Conservation (phyloP, 2,329 filamentous ascomycete genomes). For the Stagonosporopsis tanaceti region DNA sequence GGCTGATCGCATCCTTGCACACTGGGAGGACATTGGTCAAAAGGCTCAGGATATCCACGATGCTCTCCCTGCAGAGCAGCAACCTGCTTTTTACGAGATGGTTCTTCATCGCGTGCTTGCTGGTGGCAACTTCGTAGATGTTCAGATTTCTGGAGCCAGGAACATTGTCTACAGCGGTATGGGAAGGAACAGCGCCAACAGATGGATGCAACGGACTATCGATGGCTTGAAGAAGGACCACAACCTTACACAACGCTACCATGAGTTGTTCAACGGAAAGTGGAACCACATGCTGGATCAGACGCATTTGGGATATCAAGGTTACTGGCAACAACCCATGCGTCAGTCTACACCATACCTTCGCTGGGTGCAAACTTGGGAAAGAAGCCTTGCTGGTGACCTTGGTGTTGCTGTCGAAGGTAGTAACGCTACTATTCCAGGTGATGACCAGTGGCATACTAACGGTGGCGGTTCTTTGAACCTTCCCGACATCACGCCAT, state of each 20-base stretch:
- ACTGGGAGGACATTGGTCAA: slow-evolving; percentile 63
- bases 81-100: slow-evolving; percentile 69
- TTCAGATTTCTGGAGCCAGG: slow-evolving; percentile 48
- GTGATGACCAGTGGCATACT: slow-evolving; percentile 69
- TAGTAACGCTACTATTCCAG: slow-evolving; percentile 71
- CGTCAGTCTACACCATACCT: slow-evolving; percentile 70
- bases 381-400: slow-evolving; percentile 67
- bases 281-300: slow-evolving; percentile 54
- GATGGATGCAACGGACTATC: slow-evolving; percentile 46
- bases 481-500: slow-evolving; percentile 44
- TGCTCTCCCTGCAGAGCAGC: slow-evolving; percentile 57
- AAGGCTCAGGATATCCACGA: slow-evolving; percentile 66
- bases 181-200: slow-evolving; percentile 50
- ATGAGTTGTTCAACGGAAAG: slow-evolving; percentile 47
- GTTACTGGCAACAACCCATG: slow-evolving; percentile 73
- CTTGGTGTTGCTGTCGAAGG: slow-evolving; percentile 71
- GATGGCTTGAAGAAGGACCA: slow-evolving; percentile 50
- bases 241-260: slow-evolving; percentile 47
- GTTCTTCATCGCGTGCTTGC: slow-evolving; percentile 68
- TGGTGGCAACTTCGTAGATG: slow-evolving; percentile 64
- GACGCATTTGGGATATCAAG: slow-evolving; percentile 52
- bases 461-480: slow-evolving; percentile 52
- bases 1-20: slow-evolving; percentile 64
- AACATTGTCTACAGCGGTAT: slow-evolving; percentile 49
- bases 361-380: slow-evolving; percentile 65